Evolutionary conservation across 2,329 filamentous ascomycete species (phyloP), one percentile per base, ranked within the genome.

Genomic region (Cercospora citrullina): DNA sequence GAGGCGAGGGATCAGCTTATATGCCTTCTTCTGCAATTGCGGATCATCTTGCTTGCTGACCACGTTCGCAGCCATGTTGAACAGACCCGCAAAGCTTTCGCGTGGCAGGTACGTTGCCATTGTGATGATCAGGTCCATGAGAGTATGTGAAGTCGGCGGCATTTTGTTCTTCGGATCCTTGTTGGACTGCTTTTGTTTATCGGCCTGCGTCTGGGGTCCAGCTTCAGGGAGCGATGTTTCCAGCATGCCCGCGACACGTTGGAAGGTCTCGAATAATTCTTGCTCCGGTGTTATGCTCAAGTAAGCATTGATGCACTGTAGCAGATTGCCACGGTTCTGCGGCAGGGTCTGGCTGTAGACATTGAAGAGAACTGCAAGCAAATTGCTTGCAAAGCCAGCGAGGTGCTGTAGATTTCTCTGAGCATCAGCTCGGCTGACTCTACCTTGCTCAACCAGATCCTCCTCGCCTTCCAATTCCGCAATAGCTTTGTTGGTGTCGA

Each of bases 21-120:
- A 99, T 0, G 95, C 94, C 82, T 99, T 99, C 87, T 99, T 99
- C 80, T 98, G 94, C 39, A 99, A 84, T 79, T 98, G 94, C 9
- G 94, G 91, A 77, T 98, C 94, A 42, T 91, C 87, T 65, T 91
- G 86, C 76, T 90, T 92, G 78, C 90, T 89, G 72, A 98, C 90
- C 66, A 97, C 90, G 28, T 92, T 86, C 0, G 91, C 86, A 0
- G 94, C 92, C 77, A 98, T 94, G 73, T 90, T 90, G 81, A 99
- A 98, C 2, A 99, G 87, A 5, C 90, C 86, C 18, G 87, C 85
- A 72, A 96, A 97, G 80, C 92, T 96, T 64, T 94, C 89, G 45
- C 93, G 86, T 1, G 95, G 94, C 7, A 99, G 87, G 77, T 99
- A 97, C 16, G 94, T 90, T 0, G 95, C 94, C 81, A 99, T 96